Conservation (phyloP, 441 rosid genomes). For the Adansonia grandidieri region DNA sequence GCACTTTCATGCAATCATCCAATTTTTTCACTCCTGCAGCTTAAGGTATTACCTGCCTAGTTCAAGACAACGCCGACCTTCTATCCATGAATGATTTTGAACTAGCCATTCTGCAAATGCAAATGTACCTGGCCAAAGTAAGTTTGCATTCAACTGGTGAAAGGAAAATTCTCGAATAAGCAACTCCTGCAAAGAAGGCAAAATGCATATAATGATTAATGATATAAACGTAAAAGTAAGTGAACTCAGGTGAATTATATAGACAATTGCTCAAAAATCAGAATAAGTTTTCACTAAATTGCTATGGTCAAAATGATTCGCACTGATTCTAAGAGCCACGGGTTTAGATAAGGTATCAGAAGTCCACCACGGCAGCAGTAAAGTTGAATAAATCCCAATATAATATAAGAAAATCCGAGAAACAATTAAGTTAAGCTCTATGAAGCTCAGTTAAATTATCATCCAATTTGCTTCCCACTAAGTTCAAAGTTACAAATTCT, state of each 20-base stretch:
- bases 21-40: background rate
- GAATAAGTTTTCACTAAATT: background rate
- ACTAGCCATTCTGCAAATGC: slow-evolving; percentile 89
- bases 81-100: slow-evolving; percentile 45
- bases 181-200: slow-evolving; percentile 61
- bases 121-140: slow-evolving; percentile 97
- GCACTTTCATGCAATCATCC: slow-evolving; percentile 3
- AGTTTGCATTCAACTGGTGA: slow-evolving; percentile 91
- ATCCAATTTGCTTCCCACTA: background rate
- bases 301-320: background rate
- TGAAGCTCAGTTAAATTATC: background rate
- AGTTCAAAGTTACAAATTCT: background rate
- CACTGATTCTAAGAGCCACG: background rate
- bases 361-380: background rate
- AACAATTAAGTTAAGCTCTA: background rate
- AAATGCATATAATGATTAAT: background rate
- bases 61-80: slow-evolving; percentile 73
- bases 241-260: background rate
- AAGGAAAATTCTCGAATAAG: slow-evolving; percentile 79
- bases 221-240: slow-evolving; percentile 1
- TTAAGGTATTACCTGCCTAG: slow-evolving; percentile 69
- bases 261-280: background rate
- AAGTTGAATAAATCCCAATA: background rate
- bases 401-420: background rate
- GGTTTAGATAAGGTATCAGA: background rate